These are phyloP conservation scores for Jacaranda copaia DNA, from an alignment of 257 asterid species.

Conservation along the genomic window DNA sequence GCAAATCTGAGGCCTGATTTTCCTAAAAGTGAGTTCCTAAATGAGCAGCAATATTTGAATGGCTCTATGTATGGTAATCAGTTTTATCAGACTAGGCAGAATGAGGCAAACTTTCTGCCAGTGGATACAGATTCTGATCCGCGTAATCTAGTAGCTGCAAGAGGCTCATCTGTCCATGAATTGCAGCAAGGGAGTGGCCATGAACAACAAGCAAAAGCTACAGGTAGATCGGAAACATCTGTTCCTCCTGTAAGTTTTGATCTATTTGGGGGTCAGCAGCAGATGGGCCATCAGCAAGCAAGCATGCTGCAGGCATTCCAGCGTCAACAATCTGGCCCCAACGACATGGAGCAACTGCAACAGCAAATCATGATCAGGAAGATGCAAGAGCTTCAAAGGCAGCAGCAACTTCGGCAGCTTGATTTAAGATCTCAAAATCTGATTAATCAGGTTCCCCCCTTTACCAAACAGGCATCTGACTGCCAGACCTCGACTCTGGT, in stretches of 20 bases:
- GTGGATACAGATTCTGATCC: constrained; percentile 67
- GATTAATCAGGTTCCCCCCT: constrained; percentile 52
- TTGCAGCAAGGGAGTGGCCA: constrained; percentile 62
- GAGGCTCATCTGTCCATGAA: constrained; percentile 66
- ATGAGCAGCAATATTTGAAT: constrained; percentile 67
- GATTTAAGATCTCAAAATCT: constrained; percentile 61
- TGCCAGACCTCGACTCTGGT: constrained; percentile 59
- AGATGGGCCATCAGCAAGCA: constrained; percentile 75
- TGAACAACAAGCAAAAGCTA: constrained; percentile 63
- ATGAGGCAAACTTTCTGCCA: constrained; percentile 68
- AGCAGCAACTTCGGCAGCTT: constrained; percentile 69
- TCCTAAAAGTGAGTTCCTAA: constrained; percentile 55
- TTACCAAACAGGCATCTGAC: constrained; percentile 64
- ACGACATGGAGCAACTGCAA: constrained; percentile 78
- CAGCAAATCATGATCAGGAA: constrained; percentile 73
- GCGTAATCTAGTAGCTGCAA: constrained; percentile 49
- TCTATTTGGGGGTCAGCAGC: constrained; percentile 91
- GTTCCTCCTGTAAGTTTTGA: constrained; percentile 76
- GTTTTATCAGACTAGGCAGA: constrained; percentile 64
- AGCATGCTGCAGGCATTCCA: constrained; percentile 71
- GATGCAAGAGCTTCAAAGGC: constrained; percentile 88
- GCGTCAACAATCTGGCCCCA: constrained; percentile 70
- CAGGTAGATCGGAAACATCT: constrained; percentile 62
- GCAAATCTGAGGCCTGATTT: constrained; percentile 65
- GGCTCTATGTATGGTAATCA: constrained; percentile 70